phyloP scores from a whole-genome alignment of 2,329 filamentous ascomycete genomes.

The Fusarium fracticaudum region DNA sequence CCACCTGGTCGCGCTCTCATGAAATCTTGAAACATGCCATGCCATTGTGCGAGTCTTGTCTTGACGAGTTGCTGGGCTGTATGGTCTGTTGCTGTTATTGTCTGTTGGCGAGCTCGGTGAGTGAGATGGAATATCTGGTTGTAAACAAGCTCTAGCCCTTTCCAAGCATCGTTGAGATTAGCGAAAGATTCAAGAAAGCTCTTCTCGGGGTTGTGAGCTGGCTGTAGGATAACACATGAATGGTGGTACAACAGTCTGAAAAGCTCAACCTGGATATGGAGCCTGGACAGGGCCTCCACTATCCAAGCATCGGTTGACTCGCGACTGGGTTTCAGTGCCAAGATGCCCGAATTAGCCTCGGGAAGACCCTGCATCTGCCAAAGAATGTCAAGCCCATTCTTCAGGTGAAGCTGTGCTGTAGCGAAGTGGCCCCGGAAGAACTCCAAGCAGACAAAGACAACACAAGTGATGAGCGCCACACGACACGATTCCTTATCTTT shows the following conservation, averaged over 20 bases:
- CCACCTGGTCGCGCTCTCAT: slow-evolving; percentile 9
- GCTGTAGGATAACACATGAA: slow-evolving; percentile 15
- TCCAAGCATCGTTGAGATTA: slow-evolving; percentile 35
- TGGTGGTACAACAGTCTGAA: slow-evolving; percentile 33
- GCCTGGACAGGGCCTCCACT: slow-evolving; percentile 51
- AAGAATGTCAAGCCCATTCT: slow-evolving; percentile 41
- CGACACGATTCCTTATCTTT: slow-evolving; percentile 45
- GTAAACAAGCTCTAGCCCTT: slow-evolving; percentile 23
- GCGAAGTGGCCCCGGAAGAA: slow-evolving; percentile 33
- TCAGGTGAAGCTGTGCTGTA: slow-evolving; percentile 29
- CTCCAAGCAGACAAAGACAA: slow-evolving; percentile 33
- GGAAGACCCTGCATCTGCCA: slow-evolving; percentile 50
- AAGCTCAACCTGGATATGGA: slow-evolving; percentile 44
- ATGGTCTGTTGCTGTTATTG: background rate
- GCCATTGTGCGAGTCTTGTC: slow-evolving; percentile 34
- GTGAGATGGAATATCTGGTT: slow-evolving; percentile 36
- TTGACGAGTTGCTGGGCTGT: slow-evolving; percentile 22
- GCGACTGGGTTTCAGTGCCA: slow-evolving; percentile 11
- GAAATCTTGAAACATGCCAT: slow-evolving; percentile 40
- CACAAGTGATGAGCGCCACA: slow-evolving; percentile 48
- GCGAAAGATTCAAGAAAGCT: background rate
- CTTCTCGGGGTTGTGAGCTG: background rate
- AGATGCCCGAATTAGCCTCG: slow-evolving; percentile 39
- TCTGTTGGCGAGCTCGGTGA: slow-evolving; percentile 20
- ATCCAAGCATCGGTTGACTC: slow-evolving; percentile 55